phyloP scores from a whole-genome alignment of 2,329 filamentous ascomycete species.

The Aspergillus quadrilineatus region DNA sequence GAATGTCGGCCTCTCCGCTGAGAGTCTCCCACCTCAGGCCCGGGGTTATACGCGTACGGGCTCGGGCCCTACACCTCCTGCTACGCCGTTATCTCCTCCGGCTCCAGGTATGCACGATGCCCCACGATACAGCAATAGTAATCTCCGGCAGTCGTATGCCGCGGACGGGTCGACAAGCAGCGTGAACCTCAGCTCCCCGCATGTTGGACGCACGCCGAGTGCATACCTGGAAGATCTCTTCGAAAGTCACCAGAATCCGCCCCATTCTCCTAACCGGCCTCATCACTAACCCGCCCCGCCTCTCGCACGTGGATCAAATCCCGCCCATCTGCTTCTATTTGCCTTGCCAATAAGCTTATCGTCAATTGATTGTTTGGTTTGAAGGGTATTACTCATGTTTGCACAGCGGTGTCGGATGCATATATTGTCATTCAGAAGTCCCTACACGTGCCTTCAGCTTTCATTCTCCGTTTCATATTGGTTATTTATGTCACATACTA shows the following conservation, averaged over 20 bases:
- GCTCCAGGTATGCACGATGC: constrained; percentile 35
- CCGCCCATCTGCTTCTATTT: neutral
- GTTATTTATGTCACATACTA: constrained; percentile 6
- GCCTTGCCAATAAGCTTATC: neutral
- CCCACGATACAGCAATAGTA: constrained; percentile 21
- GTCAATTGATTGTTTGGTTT: neutral
- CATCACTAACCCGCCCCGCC: neutral
- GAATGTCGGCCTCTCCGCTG: constrained; percentile 46
- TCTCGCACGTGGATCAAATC: neutral
- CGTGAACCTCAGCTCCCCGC: constrained; percentile 62
- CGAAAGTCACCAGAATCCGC: constrained; percentile 61
- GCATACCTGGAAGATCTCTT: constrained; percentile 89
- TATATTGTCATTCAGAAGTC: neutral
- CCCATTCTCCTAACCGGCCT: constrained; percentile 15
- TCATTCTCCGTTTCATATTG: neutral
- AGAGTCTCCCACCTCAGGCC: constrained; percentile 62
- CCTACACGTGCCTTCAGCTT: neutral
- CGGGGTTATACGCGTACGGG: constrained; percentile 51
- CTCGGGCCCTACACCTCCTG: constrained; percentile 60
- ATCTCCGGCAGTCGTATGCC: constrained; percentile 30
- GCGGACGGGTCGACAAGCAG: constrained; percentile 55
- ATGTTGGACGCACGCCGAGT: constrained; percentile 74
- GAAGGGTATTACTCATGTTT: neutral
- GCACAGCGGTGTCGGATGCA: neutral
- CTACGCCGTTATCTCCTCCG: constrained; percentile 59